Evolutionary conservation across 164 flowering plant genomes (phyloP), one percentile per base, ranked within the genome.

Genomic region (Annona squamosa): DNA sequence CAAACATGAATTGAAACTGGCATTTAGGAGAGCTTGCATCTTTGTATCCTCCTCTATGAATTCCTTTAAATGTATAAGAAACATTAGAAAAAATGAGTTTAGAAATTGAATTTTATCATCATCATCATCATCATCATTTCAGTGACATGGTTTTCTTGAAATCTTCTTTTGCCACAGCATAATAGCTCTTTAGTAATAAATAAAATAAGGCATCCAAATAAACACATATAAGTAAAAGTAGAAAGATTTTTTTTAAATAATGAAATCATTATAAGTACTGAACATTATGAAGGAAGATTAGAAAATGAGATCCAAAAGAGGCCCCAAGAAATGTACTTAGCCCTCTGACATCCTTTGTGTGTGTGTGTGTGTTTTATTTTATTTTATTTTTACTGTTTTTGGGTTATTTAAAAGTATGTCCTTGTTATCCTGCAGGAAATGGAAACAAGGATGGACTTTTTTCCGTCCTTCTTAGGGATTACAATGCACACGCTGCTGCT

Each of bases 381-480:
- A 16, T 52, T 52, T 52, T 52, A 9, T 16, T 52, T 52, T 52
- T 52, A 26, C 1, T 26, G 37, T 26, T 26, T 26, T 26, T 26
- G 37, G 37, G 37, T 26, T 26, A 0, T 26, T 26, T 26, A 26
- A 26, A 26, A 26, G 37, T 26, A 26, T 26, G 37, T 26, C 37
- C 37, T 37, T 5, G 18, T 26, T 59, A 6, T 2, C 26, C 63
- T 70, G 19, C 83, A 94, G 99, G 98, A 77, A 96, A 91, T 85
- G 98, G 99, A 67, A 96, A 92, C 73, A 96, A 92, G 81, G 90
- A 87, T 82, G 99, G 99, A 46, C 90, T 96, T 63, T 96, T 80
- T 77, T 89, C 99, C 68, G 85, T 91, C 75, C 97, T 96, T 78
- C 86, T 91, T 69, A 87, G 98, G 77, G 99, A 96, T 77, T 96